Percentiles rank a stretch among this genome's conserved stretches.
Evolutionary conservation across 1,284 basidiomycete species (phyloP).

Genomic region (Leccinum griseonigrum): DNA sequence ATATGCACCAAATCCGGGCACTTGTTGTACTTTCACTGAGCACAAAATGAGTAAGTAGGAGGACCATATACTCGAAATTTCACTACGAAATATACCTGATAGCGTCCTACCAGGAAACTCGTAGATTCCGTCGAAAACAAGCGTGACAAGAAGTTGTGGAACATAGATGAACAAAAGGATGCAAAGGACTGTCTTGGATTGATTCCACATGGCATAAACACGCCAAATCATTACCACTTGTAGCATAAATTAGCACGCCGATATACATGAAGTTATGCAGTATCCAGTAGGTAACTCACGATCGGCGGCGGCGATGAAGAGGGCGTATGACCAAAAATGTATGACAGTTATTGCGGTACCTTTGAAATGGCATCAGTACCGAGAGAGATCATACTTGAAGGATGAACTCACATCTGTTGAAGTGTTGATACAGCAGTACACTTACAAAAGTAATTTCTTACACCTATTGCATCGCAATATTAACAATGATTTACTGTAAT

Average conservation of each 20-base stretch:
- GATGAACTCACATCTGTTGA: constrained; percentile 5
- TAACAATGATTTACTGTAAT: background rate
- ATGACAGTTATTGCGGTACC: constrained; percentile 4
- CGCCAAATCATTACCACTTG: constrained; percentile 17
- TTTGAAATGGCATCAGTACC: background rate
- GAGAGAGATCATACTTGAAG: background rate
- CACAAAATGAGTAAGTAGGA: background rate
- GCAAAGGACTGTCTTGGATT: constrained; percentile 4
- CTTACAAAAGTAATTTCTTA: background rate
- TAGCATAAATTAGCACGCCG: background rate
- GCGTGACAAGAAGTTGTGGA: background rate
- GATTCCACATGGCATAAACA: constrained; percentile 15
- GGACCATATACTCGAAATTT: background rate
- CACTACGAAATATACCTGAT: constrained; percentile 2
- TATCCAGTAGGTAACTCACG: background rate
- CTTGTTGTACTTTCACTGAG: constrained; percentile 3
- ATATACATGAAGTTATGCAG: too few species aligned
- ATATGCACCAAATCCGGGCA: background rate
- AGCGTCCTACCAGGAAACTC: background rate
- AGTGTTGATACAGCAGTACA: background rate
- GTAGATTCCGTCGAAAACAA: constrained; percentile 9
- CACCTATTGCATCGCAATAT: background rate
- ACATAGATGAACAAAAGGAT: constrained; percentile 9
- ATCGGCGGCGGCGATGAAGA: constrained; percentile 15
- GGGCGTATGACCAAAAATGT: constrained; percentile 11